Conservation (phyloP, 305 asterid genomes). For the Solanum aculeatissimum region DNA sequence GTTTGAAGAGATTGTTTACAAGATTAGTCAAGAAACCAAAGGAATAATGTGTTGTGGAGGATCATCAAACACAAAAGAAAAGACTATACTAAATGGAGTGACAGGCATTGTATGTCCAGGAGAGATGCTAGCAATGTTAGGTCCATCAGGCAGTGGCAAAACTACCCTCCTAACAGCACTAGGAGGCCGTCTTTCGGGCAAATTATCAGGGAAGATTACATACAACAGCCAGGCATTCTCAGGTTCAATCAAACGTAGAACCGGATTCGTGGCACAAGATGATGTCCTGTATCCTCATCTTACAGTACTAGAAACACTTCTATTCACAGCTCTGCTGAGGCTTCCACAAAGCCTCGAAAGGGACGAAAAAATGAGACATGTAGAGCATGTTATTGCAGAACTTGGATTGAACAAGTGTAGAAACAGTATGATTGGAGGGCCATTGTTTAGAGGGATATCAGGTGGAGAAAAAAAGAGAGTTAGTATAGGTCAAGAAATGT, state of each 20-base stretch:
- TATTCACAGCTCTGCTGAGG: constrained; percentile 76
- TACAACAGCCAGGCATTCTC: constrained; percentile 80
- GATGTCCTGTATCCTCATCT: constrained; percentile 79
- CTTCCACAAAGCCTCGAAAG: constrained; percentile 45
- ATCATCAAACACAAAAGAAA: constrained; percentile 32
- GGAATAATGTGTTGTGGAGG: constrained; percentile 18
- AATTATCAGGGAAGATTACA: constrained; percentile 68
- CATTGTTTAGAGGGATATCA: constrained; percentile 71
- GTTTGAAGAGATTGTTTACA: constrained; percentile 90
- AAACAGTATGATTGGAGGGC: constrained; percentile 83
- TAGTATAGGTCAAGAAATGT: constrained; percentile 97
- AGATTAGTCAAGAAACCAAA: constrained; percentile 35
- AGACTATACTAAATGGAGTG: constrained; percentile 76
- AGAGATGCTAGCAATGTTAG: constrained; percentile 93
- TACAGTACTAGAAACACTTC: constrained; percentile 74
- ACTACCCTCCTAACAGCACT: constrained; percentile 93
- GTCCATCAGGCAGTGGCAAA: constrained; percentile 97
- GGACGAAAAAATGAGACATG: constrained; percentile 54
- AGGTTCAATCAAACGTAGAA: constrained; percentile 61
- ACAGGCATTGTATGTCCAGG: constrained; percentile 88
- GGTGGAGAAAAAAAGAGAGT: constrained; percentile 97
- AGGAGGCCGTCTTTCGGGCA: constrained; percentile 82
- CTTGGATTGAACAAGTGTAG: constrained; percentile 53
- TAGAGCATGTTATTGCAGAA: constrained; percentile 60
- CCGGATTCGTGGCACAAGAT: constrained; percentile 86